Conservation (phyloP, 164 flowering plant species). For the Tetrastigma voinierianum region DNA sequence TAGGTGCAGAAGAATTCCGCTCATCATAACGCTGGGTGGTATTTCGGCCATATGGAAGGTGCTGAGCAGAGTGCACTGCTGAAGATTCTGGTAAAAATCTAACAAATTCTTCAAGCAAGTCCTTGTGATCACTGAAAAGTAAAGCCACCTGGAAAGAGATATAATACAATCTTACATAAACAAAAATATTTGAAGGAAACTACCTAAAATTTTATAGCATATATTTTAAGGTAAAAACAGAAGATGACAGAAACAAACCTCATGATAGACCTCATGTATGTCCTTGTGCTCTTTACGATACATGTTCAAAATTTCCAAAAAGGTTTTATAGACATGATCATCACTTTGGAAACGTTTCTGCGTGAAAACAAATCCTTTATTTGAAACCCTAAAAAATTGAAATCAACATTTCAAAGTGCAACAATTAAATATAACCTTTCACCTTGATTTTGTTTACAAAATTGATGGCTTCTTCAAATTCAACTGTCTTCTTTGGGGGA, state of each 20-base stretch:
- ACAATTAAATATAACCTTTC: background rate
- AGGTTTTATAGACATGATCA: conserved; percentile 64
- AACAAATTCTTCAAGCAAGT: conserved; percentile 65
- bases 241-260: conserved; percentile 33
- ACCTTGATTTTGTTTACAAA: conserved; percentile 98
- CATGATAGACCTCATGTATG: conserved; percentile 63
- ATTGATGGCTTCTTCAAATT: conserved; percentile 89
- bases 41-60: conserved; percentile 32
- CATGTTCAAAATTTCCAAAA: conserved; percentile 74
- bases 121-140: conserved; percentile 57
- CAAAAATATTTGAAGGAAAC: background rate
- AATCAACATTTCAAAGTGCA: background rate
- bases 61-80: conserved; percentile 29
- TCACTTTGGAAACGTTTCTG: conserved; percentile 74
- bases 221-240: background rate
- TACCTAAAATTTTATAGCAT: background rate
- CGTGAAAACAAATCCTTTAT: background rate
- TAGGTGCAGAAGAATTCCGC: conserved; percentile 38
- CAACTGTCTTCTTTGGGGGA: conserved; percentile 82
- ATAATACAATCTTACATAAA: background rate
- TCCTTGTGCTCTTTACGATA: conserved; percentile 72
- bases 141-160: conserved; percentile 40
- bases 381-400: background rate
- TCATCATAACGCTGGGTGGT: conserved; percentile 43
- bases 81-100: conserved; percentile 62